Percentiles rank a stretch among this genome's conserved stretches.
Conservation (phyloP, 2,329 filamentous ascomycete genomes). For the Magnaporthiopsis rhizophila region DNA sequence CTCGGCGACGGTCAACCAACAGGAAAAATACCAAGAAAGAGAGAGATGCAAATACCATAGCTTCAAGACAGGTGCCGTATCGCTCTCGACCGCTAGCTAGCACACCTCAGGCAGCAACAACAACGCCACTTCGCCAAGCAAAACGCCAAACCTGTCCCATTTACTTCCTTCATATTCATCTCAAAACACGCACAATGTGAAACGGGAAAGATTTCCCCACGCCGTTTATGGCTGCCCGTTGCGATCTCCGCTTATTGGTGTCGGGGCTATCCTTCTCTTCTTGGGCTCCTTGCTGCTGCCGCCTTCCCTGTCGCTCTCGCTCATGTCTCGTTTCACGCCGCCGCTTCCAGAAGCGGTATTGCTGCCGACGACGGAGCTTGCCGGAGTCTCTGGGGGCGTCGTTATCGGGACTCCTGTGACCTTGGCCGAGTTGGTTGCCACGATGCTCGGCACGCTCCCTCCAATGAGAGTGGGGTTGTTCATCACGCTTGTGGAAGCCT, state of each 20-base stretch:
- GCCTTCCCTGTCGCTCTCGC: slow-evolving; percentile 46
- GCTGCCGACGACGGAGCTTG: slow-evolving; percentile 44
- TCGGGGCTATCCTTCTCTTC: slow-evolving; percentile 64
- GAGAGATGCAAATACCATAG: not conserved
- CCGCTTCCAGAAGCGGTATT: slow-evolving; percentile 32
- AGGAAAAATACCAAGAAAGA: not conserved
- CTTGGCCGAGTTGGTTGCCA: slow-evolving; percentile 62
- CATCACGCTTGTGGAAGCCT: slow-evolving; percentile 50
- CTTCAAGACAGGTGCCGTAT: not conserved
- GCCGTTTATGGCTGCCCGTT: not conserved
- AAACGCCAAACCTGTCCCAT: not conserved
- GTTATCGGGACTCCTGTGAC: slow-evolving; percentile 63
- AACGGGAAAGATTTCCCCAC: not conserved
- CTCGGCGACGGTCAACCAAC: not conserved
- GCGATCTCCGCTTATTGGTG: slow-evolving; percentile 34
- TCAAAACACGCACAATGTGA: not conserved
- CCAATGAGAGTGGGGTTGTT: slow-evolving; percentile 75
- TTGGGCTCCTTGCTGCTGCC: slow-evolving; percentile 44
- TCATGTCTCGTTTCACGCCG: slow-evolving; percentile 49
- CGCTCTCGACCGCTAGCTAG: not conserved
- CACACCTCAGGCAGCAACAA: not conserved
- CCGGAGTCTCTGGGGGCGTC: slow-evolving; percentile 85
- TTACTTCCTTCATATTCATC: not conserved
- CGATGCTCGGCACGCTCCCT: slow-evolving; percentile 67
- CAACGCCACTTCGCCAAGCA: not conserved